Evolutionary conservation across 1,284 basidiomycete genomes (phyloP).

Genomic region (Ganoderma leucocontextum): DNA sequence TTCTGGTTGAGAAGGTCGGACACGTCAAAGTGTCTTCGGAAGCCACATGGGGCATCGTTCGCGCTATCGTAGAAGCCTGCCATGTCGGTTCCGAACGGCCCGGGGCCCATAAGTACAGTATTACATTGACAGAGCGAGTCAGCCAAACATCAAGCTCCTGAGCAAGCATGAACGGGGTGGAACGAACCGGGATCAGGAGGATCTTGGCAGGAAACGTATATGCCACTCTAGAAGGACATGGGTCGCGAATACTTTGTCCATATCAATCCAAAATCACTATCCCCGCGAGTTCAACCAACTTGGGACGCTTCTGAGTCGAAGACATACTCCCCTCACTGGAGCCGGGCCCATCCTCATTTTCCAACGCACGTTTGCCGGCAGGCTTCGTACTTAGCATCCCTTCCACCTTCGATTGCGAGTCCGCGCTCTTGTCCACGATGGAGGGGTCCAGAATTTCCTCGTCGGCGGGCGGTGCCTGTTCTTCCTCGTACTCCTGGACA

Average conservation of each 20-base stretch:
- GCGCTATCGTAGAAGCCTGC: too few relatives aligned
- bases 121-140: too few relatives aligned
- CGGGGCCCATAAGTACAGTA: too few relatives aligned
- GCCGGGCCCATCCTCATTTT: neutral
- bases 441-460: neutral
- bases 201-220: too few relatives aligned
- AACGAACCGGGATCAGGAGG: too few relatives aligned
- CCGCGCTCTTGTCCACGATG: neutral
- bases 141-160: too few relatives aligned
- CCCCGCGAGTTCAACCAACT: neutral
- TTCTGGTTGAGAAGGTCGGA: too few relatives aligned
- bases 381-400: neutral
- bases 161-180: too few relatives aligned
- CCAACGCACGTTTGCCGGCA: neutral
- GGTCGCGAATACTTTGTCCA: neutral
- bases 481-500: neutral
- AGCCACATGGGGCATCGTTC: too few relatives aligned
- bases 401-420: neutral
- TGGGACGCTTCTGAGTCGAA: neutral
- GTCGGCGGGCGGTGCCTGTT: neutral
- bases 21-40: too few relatives aligned
- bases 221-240: too few relatives aligned
- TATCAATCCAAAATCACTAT: neutral
- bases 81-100: too few relatives aligned
- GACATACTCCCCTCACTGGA: neutral